Percentiles rank a stretch among this genome's conserved stretches.
Evolutionary conservation across 768 basidiomycete species (phyloP).

Genomic region (Nevesoporus exiguus): DNA sequence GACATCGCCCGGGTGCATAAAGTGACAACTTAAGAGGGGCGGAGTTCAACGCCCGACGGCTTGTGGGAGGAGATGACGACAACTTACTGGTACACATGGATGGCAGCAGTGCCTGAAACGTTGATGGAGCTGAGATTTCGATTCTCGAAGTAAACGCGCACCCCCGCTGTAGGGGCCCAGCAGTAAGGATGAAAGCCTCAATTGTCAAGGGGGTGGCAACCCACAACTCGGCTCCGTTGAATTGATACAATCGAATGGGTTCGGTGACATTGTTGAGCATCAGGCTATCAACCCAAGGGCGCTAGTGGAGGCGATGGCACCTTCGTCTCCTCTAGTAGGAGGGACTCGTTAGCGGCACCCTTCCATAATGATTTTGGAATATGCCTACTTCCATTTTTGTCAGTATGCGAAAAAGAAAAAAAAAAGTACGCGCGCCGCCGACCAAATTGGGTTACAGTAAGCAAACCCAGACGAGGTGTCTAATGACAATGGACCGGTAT

Average conservation of each 20-base stretch:
- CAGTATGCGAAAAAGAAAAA: background rate
- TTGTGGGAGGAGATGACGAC: background rate
- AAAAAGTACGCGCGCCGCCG: background rate
- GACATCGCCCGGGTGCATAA: conserved; percentile 43
- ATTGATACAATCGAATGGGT: conserved; percentile 27
- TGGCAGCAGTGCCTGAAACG: conserved; percentile 41
- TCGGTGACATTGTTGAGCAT: conserved; percentile 33
- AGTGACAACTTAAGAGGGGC: conserved; percentile 23
- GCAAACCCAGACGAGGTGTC: background rate
- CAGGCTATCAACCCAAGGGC: background rate
- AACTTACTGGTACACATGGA: conserved; percentile 28
- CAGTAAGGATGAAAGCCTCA: too few species aligned
- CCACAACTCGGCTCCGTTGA: conserved; percentile 6
- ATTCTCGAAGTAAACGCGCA: conserved; percentile 39
- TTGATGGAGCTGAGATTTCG: conserved; percentile 33
- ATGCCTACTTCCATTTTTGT: conserved; percentile 22
- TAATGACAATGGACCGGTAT: background rate
- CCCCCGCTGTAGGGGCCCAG: conserved; percentile 43
- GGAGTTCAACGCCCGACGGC: background rate
- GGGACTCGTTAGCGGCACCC: conserved; percentile 39
- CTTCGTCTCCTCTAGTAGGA: background rate
- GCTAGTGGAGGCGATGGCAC: background rate
- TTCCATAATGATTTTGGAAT: conserved; percentile 52
- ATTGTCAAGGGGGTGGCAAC: too few species aligned
- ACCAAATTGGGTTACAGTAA: conserved; percentile 28